Evolutionary conservation across 2,329 filamentous ascomycete species (phyloP).

Genomic region (Hymenoscyphus linearis): DNA sequence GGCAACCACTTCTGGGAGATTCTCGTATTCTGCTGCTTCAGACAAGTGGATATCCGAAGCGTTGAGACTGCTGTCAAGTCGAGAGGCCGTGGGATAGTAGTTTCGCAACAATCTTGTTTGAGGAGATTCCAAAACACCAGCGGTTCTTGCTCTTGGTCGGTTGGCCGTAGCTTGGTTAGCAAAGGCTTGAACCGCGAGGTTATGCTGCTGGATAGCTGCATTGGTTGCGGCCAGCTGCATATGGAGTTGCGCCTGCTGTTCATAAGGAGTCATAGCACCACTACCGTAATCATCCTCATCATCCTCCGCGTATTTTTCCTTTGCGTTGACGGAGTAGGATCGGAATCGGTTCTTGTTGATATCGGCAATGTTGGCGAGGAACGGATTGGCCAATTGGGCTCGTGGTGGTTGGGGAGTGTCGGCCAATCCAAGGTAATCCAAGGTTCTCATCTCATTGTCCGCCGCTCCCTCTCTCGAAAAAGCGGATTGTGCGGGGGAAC

Average conservation of each 20-base stretch:
- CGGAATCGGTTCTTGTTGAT: constrained; percentile 82
- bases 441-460: constrained; percentile 82
- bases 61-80: constrained; percentile 70
- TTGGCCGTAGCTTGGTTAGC: constrained; percentile 76
- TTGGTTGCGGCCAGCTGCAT: constrained; percentile 60
- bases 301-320: constrained; percentile 90
- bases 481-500: constrained; percentile 79
- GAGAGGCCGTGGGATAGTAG: constrained; percentile 71
- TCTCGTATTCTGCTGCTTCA: constrained; percentile 74
- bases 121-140: constrained; percentile 71
- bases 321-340: constrained; percentile 97
- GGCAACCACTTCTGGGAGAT: constrained; percentile 76
- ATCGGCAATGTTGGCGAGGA: constrained; percentile 70
- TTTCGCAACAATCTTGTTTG: constrained; percentile 51
- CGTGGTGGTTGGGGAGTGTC: constrained; percentile 82
- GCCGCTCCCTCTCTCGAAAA: constrained; percentile 80
- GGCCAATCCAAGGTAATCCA: constrained; percentile 92
- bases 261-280: constrained; percentile 43
- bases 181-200: constrained; percentile 88
- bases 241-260: constrained; percentile 56
- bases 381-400: constrained; percentile 67
- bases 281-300: constrained; percentile 65
- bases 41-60: constrained; percentile 68
- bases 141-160: constrained; percentile 83
- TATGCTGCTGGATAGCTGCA: constrained; percentile 79